Percentiles rank a stretch among this genome's conserved stretches.
These are phyloP conservation scores for Endotrypanum monterogeii DNA, from an alignment of 208 protist genomes.

Conservation along the genomic window DNA sequence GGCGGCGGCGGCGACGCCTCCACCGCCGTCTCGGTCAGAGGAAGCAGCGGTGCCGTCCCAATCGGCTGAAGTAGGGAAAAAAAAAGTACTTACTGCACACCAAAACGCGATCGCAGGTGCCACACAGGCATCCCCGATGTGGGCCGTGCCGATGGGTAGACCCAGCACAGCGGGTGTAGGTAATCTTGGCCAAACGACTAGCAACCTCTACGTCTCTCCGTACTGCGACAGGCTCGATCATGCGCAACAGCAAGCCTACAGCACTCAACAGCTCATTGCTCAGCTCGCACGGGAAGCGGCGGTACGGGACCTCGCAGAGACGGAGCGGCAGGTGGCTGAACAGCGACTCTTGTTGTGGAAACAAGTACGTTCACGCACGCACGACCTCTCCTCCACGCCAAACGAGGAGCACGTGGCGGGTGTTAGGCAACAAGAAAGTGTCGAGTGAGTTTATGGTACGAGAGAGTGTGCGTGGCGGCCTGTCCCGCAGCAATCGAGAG, in stretches of 20 bases:
- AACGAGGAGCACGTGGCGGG: neutral
- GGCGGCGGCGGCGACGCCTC: neutral
- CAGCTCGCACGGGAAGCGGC: conserved; percentile 52
- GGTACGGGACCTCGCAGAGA: conserved; percentile 46
- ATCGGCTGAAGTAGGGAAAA: neutral
- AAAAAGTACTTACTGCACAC: neutral
- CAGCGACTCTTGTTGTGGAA: conserved; percentile 29
- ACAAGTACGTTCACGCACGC: conserved; percentile 3
- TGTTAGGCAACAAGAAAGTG: neutral
- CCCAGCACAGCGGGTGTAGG: neutral
- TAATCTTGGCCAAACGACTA: neutral
- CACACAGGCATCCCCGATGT: neutral
- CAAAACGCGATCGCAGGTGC: neutral
- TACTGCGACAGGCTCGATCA: conserved; percentile 25
- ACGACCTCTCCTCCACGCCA: conserved; percentile 6
- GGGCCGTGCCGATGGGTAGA: conserved; percentile 2
- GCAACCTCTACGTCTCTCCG: neutral
- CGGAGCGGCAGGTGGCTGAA: conserved; percentile 39
- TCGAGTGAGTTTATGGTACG: neutral
- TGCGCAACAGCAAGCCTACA: conserved; percentile 31
- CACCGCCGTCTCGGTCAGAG: neutral
- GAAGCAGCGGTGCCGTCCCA: neutral
- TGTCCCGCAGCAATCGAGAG: no score
- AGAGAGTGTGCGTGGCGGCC: neutral
- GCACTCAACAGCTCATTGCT: conserved; percentile 17